Percentiles rank a stretch among this genome's conserved stretches.
These are phyloP conservation scores for Nicotiana noctiflora DNA, from an alignment of 257 asterid genomes.

Conservation along the genomic window DNA sequence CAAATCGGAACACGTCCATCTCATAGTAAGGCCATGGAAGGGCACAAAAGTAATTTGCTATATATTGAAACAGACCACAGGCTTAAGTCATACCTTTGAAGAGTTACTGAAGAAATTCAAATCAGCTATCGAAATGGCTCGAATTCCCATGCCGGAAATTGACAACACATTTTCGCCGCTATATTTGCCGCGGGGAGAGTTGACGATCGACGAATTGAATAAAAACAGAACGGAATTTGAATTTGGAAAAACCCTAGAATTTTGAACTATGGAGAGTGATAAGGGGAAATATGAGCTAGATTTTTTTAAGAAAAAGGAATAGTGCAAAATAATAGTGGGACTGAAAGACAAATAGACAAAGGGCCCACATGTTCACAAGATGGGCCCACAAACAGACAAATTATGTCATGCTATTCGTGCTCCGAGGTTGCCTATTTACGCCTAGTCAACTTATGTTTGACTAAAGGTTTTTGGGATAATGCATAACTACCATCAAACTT, in stretches of 20 bases:
- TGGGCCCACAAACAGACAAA: no score
- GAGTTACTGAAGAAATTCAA: not conserved
- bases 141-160: not conserved
- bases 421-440: not conserved
- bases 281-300: not conserved
- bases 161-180: not conserved
- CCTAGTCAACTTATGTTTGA: not conserved
- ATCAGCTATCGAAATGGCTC: not conserved
- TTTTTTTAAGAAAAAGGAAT: not conserved
- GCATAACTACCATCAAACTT: no score
- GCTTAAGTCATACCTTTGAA: not conserved
- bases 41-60: not conserved
- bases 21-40: not conserved
- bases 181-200: not conserved
- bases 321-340: not conserved
- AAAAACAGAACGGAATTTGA: not conserved
- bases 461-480: no score
- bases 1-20: not conserved
- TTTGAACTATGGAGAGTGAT: not conserved
- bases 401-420: not conserved
- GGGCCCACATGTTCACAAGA: not conserved
- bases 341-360: not conserved
- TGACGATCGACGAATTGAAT: not conserved
- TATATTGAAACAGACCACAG: not conserved
- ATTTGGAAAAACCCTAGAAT: conserved; percentile 7